A percentile compares a stretch with the other conserved stretches of the same genome.
Conservation (phyloP, 2,329 filamentous ascomycete genomes). For the Nannizzia gypsea region DNA sequence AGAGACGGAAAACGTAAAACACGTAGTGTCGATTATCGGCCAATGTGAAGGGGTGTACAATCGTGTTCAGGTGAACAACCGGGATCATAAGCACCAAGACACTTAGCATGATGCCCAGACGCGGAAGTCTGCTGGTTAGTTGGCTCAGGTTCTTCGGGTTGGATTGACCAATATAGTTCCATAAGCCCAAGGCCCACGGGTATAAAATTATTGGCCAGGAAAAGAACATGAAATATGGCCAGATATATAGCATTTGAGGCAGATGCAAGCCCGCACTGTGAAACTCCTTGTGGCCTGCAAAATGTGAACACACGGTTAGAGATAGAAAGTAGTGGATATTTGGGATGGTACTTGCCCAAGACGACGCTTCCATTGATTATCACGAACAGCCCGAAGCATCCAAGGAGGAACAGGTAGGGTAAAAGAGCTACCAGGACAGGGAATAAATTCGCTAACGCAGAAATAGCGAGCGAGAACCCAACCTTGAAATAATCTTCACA, state of each 20-base stretch:
- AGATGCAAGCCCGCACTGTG: slow-evolving; percentile 82
- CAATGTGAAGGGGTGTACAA: slow-evolving; percentile 88
- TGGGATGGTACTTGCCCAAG: slow-evolving; percentile 47
- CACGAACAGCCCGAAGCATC: slow-evolving; percentile 62
- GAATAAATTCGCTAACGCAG: slow-evolving; percentile 37
- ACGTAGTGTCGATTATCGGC: slow-evolving; percentile 96
- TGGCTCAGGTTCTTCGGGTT: not conserved
- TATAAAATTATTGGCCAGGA: slow-evolving; percentile 65
- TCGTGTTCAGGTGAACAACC: slow-evolving; percentile 69
- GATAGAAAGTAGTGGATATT: not conserved
- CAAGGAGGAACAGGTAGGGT: slow-evolving; percentile 51
- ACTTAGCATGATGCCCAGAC: slow-evolving; percentile 24
- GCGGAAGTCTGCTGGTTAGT: slow-evolving; percentile 25
- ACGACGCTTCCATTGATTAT: slow-evolving; percentile 85
- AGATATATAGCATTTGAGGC: slow-evolving; percentile 89
- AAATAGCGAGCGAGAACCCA: slow-evolving; percentile 53
- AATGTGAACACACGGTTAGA: slow-evolving; percentile 18
- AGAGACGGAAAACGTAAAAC: slow-evolving; percentile 87
- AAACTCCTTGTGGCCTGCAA: slow-evolving; percentile 80
- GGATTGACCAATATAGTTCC: not conserved
- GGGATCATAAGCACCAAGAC: slow-evolving; percentile 34
- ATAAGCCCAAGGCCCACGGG: slow-evolving; percentile 34
- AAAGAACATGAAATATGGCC: slow-evolving; percentile 82
- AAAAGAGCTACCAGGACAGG: slow-evolving; percentile 30
- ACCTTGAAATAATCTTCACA: slow-evolving; percentile 38